Conservation (phyloP, 2,329 filamentous ascomycete species). For the Cladosporium sp. region DNA sequence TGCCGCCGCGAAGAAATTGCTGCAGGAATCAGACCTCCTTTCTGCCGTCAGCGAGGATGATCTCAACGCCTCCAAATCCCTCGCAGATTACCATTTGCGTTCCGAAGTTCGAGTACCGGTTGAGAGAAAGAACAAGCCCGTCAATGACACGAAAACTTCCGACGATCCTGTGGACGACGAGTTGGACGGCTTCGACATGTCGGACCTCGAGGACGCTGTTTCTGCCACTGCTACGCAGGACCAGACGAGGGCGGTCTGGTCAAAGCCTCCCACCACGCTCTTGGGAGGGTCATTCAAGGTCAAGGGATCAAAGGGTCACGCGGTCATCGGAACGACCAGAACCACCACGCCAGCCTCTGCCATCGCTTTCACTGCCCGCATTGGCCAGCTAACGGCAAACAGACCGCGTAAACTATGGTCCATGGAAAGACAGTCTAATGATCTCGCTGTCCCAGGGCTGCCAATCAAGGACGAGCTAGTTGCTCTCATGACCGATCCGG, state of each 20-base stretch:
- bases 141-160: background rate
- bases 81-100: background rate
- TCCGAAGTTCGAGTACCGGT: background rate
- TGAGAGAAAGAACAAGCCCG: background rate
- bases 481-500: background rate
- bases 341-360: background rate
- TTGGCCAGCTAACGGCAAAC: background rate
- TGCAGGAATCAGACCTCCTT: constrained; percentile 22
- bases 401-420: background rate
- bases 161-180: background rate
- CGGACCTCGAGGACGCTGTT: background rate
- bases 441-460: background rate
- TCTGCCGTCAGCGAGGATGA: constrained; percentile 15
- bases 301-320: background rate
- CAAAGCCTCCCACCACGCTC: background rate
- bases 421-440: background rate
- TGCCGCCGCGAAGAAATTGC: constrained; percentile 22
- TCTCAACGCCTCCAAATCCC: constrained; percentile 3
- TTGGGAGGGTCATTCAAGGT: background rate
- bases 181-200: background rate
- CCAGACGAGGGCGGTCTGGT: constrained; percentile 10
- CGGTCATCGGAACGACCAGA: background rate
- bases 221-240: background rate
- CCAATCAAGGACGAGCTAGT: constrained; percentile 7
- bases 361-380: background rate